Evolutionary conservation across 495 filamentous ascomycete species (phyloP), one percentile per base, ranked within the genome.

Genomic region (Trichoderma orchidacearum): DNA sequence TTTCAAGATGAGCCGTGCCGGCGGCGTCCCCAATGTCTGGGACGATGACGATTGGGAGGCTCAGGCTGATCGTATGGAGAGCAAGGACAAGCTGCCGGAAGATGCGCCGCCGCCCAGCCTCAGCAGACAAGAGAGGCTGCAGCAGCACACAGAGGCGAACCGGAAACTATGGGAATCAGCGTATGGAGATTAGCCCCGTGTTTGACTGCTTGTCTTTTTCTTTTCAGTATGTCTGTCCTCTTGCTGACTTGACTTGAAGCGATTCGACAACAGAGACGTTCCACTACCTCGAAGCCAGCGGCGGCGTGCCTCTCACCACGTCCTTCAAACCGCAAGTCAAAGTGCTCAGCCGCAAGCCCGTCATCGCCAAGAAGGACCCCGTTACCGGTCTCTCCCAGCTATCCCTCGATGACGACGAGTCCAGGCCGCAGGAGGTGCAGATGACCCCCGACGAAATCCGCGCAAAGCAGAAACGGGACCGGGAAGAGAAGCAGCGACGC

Each of bases 151-250:
- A 29, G 87, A 94, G 62, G 80, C 81, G 53, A 91, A 95, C 64
- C 82, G 82, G 60, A 83, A 87, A 70, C 67, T 96, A 54, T 96
- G 91, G 91, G 81, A 90, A 56, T 82, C 88, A 69, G 91, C 91
- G 84, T 93, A 83, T 56, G 82, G 75, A 32, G 11, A 25, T 0
- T 36, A 1, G 5, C 4, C 11, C 31, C 29, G 4, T 36, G 56
- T 55, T n/a, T 64, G 48, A 12, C 17, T 54, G 5, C 27, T 21
- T 36, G 2, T 31, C 36, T 36, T 25, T 2, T 55, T 29, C 15
- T 54, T 17, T 2, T 58, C n/a, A n/a, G n/a, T n/a, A n/a, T n/a
- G n/a, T n/a, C n/a, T n/a, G n/a, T n/a, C 23, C 18, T 36, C 27
- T 7, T 35, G 51, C 32, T 3, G 30, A 23, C 13, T 56, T 21